Evolutionary conservation across 305 asterid genomes (phyloP).

Genomic region (Caryopteris hybrid): DNA sequence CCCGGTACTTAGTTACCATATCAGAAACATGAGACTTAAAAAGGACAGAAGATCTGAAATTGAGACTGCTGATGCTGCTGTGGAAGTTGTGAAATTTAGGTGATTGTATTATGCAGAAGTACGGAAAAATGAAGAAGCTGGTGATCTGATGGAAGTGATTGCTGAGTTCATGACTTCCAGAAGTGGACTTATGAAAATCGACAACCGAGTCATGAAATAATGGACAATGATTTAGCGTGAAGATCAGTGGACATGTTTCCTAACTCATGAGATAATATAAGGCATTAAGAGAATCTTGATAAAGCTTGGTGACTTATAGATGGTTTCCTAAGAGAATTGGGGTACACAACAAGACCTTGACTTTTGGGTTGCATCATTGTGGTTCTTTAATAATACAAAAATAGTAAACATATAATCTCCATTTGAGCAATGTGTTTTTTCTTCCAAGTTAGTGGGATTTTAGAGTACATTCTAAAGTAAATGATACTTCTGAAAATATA

Average conservation of each 20-base stretch:
- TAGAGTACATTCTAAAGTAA: background rate
- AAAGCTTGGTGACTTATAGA: background rate
- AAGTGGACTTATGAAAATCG: background rate
- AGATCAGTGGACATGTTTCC: background rate
- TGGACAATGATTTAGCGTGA: background rate
- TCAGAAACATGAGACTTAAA: conserved; percentile 6
- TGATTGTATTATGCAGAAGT: background rate
- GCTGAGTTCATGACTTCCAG: conserved; percentile 7
- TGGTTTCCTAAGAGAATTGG: background rate
- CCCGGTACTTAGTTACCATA: conserved; percentile 6
- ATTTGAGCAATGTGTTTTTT: conserved; percentile 1
- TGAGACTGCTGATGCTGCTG: conserved; percentile 5
- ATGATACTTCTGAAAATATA: conserved; percentile 1
- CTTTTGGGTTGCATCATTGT: background rate
- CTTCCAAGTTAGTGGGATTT: background rate
- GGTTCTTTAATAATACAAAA: background rate
- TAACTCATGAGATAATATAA: background rate
- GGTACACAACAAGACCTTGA: background rate
- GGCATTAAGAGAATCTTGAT: background rate
- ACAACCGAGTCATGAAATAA: background rate
- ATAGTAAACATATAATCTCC: background rate
- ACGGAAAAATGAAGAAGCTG: conserved; percentile 9
- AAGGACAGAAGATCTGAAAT: background rate
- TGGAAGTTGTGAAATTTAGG: conserved; percentile 5
- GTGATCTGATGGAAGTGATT: background rate